Base-by-base conservation (phyloP, 1,284 basidiomycete species). In the Violaceomyces palustris region DNA sequence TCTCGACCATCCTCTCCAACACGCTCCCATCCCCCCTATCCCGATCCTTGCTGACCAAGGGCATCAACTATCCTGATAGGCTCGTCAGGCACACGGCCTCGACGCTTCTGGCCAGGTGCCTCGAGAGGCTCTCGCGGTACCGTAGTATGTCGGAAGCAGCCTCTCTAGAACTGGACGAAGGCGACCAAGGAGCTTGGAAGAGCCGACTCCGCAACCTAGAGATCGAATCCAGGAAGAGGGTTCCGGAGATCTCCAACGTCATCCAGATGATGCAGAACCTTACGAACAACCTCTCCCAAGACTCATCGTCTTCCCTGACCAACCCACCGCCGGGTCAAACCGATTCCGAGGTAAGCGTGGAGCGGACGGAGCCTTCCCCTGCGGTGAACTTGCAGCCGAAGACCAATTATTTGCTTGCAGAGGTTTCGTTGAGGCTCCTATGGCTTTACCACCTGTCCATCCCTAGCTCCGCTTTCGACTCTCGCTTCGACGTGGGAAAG, bases 81-180 rank as follows among this genome's bases (percentile, higher is more conserved):
- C 79, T 96, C 1, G 87, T 93, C 0, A 87, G 87, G 61, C 88
- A 92, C 61, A 83, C 83, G 54, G 84, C 85, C 0, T 86, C 87
- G 0, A 76, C 88, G 1, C 80, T 83, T 0, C 77, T 94, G 1
- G 52, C 52, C 9, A 47, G 59, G n/a, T 47, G 50, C 19, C 34
- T 71, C 11, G 43, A 60, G 32, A 56, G 67, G 25, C 42, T 64
- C 32, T 39, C 39, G 6, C 38, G 38, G 10, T 60, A 61, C 39
- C 44, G 48, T 12, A 19, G 33, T 15, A 37, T 49, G 11, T 61
- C 54, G 27, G 41, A 41, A 4, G 33, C 33, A 15, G 60, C 56
- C 2, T 41, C 50, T 22, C 69, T 76, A 19, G 92, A 93, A 73
- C 83, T 84, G 35, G 77, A 79, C 0, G 69, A 75, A 1, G 82